phyloP scores from a whole-genome alignment of 2,329 filamentous ascomycete genomes.

The Neurospora sp. region DNA sequence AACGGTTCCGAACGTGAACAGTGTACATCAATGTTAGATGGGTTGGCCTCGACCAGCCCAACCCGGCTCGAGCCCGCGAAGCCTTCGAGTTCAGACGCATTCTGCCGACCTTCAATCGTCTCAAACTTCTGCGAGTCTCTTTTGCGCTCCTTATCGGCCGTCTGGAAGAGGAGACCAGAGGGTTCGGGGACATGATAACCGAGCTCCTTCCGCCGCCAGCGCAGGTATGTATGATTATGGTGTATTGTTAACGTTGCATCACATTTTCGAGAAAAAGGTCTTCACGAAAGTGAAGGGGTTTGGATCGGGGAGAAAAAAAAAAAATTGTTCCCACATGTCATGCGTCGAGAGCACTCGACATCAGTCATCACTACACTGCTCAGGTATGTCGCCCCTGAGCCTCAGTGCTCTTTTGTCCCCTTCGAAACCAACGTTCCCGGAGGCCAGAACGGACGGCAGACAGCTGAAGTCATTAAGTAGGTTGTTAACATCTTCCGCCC shows the following conservation, averaged over 20 bases:
- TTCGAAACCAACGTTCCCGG: constrained; percentile 98
- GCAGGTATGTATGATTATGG: too few relatives aligned
- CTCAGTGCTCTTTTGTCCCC: constrained; percentile 92
- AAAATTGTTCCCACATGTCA: too few relatives aligned
- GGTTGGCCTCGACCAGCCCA: neutral
- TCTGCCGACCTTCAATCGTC: neutral
- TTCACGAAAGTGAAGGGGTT: too few relatives aligned
- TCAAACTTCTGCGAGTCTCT: neutral
- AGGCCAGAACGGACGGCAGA: constrained; percentile 77
- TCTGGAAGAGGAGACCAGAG: neutral
- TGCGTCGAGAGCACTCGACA: too few relatives aligned
- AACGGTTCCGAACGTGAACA: too few relatives aligned
- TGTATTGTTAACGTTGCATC: too few relatives aligned
- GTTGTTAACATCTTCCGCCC: constrained; percentile 95
- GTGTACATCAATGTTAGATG: neutral
- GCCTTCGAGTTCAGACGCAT: neutral
- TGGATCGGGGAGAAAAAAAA: too few relatives aligned
- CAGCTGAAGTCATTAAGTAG: constrained; percentile 82
- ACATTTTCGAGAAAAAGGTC: too few relatives aligned
- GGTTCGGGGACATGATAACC: neutral
- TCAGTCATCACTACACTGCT: too few relatives aligned
- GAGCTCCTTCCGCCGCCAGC: constrained; percentile 24
- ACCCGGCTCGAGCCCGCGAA: neutral
- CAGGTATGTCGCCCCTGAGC: constrained; percentile 51
- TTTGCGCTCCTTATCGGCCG: neutral